Conservation (phyloP, 768 basidiomycete species). For the Coprinellus aureogranulatus region DNA sequence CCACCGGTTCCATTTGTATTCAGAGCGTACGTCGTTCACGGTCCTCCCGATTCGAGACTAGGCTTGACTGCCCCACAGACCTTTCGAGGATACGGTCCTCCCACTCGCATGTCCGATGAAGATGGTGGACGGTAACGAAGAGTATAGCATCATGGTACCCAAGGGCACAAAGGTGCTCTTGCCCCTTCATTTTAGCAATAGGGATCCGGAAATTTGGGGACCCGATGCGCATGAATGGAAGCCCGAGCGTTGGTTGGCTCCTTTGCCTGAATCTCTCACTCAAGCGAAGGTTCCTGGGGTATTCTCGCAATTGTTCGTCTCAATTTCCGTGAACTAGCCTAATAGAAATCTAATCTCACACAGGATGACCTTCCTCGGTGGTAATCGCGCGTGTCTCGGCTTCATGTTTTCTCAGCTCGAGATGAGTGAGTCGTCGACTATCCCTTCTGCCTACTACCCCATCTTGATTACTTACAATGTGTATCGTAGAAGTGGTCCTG, state of each 20-base stretch:
- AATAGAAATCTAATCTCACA: too few species aligned
- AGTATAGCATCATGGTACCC: slow-evolving; percentile 31
- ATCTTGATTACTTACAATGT: not conserved
- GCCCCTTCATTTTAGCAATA: slow-evolving; percentile 36
- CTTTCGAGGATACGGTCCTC: slow-evolving; percentile 10
- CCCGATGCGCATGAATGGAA: slow-evolving; percentile 46
- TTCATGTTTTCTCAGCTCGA: slow-evolving; percentile 45
- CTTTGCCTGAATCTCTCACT: slow-evolving; percentile 21
- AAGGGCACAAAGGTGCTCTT: slow-evolving; percentile 33
- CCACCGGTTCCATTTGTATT: slow-evolving; percentile 21
- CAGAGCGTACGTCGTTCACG: slow-evolving; percentile 20
- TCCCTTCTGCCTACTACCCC: not conserved
- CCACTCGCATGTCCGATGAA: slow-evolving; percentile 24
- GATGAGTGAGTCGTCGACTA: slow-evolving; percentile 41
- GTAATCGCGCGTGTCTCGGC: slow-evolving; percentile 24
- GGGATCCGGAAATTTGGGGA: slow-evolving; percentile 43
- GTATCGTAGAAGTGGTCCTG: slow-evolving; percentile 28
- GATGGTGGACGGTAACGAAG: slow-evolving; percentile 21
- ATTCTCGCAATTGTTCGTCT: slow-evolving; percentile 40
- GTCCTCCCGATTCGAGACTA: too few species aligned
- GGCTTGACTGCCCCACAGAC: not conserved
- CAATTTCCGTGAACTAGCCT: too few species aligned
- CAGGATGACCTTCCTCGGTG: slow-evolving; percentile 7
- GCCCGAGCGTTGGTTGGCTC: slow-evolving; percentile 48
- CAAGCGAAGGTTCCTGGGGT: slow-evolving; percentile 41